Percentiles rank a stretch among this genome's conserved stretches.
These are phyloP conservation scores for Erysimum cheiranthoides DNA, from an alignment of 345 rosid genomes.

Conservation along the genomic window DNA sequence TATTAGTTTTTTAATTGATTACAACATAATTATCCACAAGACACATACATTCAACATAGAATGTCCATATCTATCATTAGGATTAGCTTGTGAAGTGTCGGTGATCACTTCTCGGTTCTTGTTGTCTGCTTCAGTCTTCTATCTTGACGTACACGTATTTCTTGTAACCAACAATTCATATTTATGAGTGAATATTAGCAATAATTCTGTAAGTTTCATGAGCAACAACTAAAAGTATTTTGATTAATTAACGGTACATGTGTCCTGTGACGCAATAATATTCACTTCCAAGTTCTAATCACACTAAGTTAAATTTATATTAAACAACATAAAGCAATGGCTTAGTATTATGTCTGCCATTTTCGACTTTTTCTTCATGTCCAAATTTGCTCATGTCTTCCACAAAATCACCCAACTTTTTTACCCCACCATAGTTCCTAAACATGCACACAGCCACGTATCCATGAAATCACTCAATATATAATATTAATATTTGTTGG, in stretches of 20 bases:
- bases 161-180: background rate
- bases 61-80: slow-evolving; percentile 31
- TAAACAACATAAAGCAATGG: slow-evolving; percentile 17
- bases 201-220: slow-evolving; percentile 43
- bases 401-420: slow-evolving; percentile 43
- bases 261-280: slow-evolving; percentile 42
- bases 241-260: slow-evolving; percentile 23
- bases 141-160: slow-evolving; percentile 20
- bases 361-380: slow-evolving; percentile 24
- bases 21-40: slow-evolving; percentile 37
- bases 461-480: slow-evolving; percentile 13
- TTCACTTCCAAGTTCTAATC: slow-evolving; percentile 35
- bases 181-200: slow-evolving; percentile 28
- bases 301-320: slow-evolving; percentile 17
- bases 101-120: slow-evolving; percentile 29
- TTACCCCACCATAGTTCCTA: slow-evolving; percentile 45
- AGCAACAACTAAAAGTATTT: slow-evolving; percentile 23
- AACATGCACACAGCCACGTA: slow-evolving; percentile 50
- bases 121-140: slow-evolving; percentile 37
- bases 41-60: slow-evolving; percentile 34
- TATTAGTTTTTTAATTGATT: slow-evolving; percentile 32
- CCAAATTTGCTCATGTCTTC: slow-evolving; percentile 42
- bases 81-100: slow-evolving; percentile 41
- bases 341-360: slow-evolving; percentile 51
- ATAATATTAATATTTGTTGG: background rate